phyloP scores from a whole-genome alignment of 805 yeast genomes.

The Saturnispora halmiae region DNA sequence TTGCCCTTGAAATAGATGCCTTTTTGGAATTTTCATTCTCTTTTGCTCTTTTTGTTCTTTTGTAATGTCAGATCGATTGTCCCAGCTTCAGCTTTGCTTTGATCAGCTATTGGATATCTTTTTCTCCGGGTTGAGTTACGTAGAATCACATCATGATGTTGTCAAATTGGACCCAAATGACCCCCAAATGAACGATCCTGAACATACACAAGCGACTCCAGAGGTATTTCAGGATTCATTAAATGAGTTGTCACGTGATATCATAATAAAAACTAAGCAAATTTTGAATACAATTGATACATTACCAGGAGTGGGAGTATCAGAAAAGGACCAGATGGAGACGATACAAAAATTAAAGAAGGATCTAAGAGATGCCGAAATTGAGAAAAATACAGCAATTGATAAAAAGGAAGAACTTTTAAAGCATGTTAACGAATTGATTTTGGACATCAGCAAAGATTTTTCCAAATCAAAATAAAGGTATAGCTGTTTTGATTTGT shows the following conservation, averaged over 20 bases:
- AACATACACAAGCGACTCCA: constrained; percentile 35
- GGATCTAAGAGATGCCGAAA: constrained; percentile 54
- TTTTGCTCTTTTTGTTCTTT: too few species aligned
- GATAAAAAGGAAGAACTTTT: constrained; percentile 55
- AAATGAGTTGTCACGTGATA: constrained; percentile 74
- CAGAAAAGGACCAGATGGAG: constrained; percentile 62
- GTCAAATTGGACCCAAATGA: constrained; percentile 40
- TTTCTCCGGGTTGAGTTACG: constrained; percentile 67
- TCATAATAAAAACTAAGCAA: constrained; percentile 79
- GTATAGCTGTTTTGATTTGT: too few species aligned
- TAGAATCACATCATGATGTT: constrained; percentile 67
- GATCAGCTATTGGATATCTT: constrained; percentile 78
- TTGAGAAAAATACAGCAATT: constrained; percentile 46
- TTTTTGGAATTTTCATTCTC: too few species aligned
- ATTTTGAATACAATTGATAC: constrained; percentile 78
- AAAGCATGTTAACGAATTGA: constrained; percentile 55
- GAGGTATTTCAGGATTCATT: constrained; percentile 37
- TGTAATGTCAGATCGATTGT: constrained; percentile 81
- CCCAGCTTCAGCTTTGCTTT: constrained; percentile 81
- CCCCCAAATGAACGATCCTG: constrained; percentile 55
- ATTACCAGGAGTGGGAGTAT: constrained; percentile 86
- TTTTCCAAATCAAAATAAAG: constrained; percentile 37
- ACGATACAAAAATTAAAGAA: constrained; percentile 52
- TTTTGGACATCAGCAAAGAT: constrained; percentile 49
- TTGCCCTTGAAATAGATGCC: too few species aligned